Evolutionary conservation across 2,329 filamentous ascomycete genomes (phyloP), one percentile per base, ranked within the genome.

Genomic region (Xylaria sp.): DNA sequence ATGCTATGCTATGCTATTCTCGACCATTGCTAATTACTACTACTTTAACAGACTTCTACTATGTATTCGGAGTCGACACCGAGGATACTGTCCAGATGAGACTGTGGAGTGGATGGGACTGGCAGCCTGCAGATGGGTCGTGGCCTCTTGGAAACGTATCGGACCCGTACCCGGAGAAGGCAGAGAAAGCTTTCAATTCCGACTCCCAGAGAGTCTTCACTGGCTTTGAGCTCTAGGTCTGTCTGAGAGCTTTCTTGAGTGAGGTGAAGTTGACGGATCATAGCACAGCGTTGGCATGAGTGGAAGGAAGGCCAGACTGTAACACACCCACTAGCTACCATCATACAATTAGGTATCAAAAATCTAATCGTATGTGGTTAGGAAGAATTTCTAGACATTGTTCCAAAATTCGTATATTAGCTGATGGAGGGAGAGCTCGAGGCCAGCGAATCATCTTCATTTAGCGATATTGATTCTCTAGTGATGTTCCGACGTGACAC

Each of bases 41-140:
- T n/a, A n/a, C n/a, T 28, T 7, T n/a, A 21, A 40, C 12, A 64
- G 60, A 63, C 17, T 68, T 69, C 17, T 50, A 69, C 6, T 69
- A 68, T 23, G 59, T 69, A 6, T 68, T 70, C 31, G 67, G 68
- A 9, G 49, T 68, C 7, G 55, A 66, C 19, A 54, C 50, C 3
- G 49, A 63, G 0, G 28, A 50, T 8, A 52, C 28, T 3, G 17
- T 63, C 2, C 54, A 63, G 21, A 57, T 69, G 67, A 61, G 69
- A 19, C 63, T 70, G 21, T 70, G 68, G 68, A 59, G 54, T 28
- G 68, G 68, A 7, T 47, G 38, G n/a, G 59, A 67, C 2, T 70
- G 68, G 68, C 61, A 70, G 37, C 68, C 68, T 6, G 17, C 49
- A 0, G 19, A 59, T 3, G 43, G 60, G 25, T 66, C 68, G 7